Conservation (phyloP, 192 early-diverging fungal species). For the Nowakowskiella sp. region DNA sequence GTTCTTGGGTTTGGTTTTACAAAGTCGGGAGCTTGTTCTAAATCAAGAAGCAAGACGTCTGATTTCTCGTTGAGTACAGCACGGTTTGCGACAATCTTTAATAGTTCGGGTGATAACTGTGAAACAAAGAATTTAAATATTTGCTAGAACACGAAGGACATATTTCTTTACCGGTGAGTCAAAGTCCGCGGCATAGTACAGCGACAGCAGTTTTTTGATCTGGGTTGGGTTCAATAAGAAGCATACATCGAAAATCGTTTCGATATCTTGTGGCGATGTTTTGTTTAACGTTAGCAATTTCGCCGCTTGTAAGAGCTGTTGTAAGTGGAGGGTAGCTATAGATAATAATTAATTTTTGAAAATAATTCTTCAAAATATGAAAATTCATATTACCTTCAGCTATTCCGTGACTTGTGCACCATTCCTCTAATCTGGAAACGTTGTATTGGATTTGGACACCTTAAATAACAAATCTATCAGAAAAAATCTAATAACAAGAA, state of each 20-base stretch:
- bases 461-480: too few relatives aligned
- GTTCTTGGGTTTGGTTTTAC: not conserved
- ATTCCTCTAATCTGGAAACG: conserved; percentile 84
- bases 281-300: conserved; percentile 86
- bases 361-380: not conserved
- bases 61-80: conserved; percentile 63
- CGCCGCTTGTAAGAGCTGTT: conserved; percentile 77
- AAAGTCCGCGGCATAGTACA: conserved; percentile 78
- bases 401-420: conserved; percentile 80
- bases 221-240: conserved; percentile 77
- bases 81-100: conserved; percentile 63
- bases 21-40: conserved; percentile 1
- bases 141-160: too few relatives aligned
- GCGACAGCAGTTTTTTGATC: conserved; percentile 81
- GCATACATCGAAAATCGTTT: conserved; percentile 87
- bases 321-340: conserved; percentile 54
- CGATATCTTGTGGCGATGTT: conserved; percentile 62
- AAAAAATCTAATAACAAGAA: conserved; percentile 2
- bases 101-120: conserved; percentile 40
- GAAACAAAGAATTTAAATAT: too few relatives aligned
- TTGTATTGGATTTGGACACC: conserved; percentile 95
- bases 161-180: conserved; percentile 59
- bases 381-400: conserved; percentile 36
- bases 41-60: conserved; percentile 66
- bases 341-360: not conserved